phyloP scores from a whole-genome alignment of 495 filamentous ascomycete genomes.

The Penicillium manginii region DNA sequence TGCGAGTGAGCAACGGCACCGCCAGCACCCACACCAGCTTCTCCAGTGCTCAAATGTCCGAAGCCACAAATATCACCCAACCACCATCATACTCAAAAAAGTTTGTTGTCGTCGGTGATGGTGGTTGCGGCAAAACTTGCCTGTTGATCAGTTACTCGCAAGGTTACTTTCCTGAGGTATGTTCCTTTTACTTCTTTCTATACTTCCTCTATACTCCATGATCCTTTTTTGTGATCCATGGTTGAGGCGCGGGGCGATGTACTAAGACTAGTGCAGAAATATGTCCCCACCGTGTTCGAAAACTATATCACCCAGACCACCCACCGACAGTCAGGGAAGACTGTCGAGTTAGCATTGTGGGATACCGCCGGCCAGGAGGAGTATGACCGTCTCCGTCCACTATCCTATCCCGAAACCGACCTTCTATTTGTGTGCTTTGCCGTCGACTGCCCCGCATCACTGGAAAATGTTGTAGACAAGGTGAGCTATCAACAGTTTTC shows the following conservation, averaged over 20 bases:
- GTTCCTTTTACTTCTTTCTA: constrained; percentile 1
- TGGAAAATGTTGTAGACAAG: constrained; percentile 99
- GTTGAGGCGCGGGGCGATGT: constrained; percentile 1
- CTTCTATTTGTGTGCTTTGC: constrained; percentile 98
- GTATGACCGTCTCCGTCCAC: constrained; percentile 91
- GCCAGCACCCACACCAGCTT: constrained; percentile 76
- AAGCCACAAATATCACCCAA: constrained; percentile 82
- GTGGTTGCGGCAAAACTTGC: constrained; percentile 98
- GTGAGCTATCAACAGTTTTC: constrained; percentile 48
- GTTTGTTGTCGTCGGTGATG: constrained; percentile 97
- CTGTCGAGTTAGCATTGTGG: constrained; percentile 94
- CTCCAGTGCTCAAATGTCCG: constrained; percentile 69
- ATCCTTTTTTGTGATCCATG: not conserved
- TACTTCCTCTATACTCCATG: not conserved
- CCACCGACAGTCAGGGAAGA: constrained; percentile 85
- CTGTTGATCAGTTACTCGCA: constrained; percentile 96
- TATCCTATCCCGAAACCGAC: constrained; percentile 98
- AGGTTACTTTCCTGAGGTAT: constrained; percentile 97
- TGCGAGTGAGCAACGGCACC: constrained; percentile 75
- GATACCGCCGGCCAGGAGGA: constrained; percentile 99
- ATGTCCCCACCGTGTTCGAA: constrained; percentile 98
- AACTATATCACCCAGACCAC: constrained; percentile 98
- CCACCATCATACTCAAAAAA: constrained; percentile 96
- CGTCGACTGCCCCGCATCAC: constrained; percentile 95
- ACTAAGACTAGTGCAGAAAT: constrained; percentile 71